Evolutionary conservation across 176 grass and related monocot genomes (phyloP).

Genomic region (Dendrocalamus sinicus): DNA sequence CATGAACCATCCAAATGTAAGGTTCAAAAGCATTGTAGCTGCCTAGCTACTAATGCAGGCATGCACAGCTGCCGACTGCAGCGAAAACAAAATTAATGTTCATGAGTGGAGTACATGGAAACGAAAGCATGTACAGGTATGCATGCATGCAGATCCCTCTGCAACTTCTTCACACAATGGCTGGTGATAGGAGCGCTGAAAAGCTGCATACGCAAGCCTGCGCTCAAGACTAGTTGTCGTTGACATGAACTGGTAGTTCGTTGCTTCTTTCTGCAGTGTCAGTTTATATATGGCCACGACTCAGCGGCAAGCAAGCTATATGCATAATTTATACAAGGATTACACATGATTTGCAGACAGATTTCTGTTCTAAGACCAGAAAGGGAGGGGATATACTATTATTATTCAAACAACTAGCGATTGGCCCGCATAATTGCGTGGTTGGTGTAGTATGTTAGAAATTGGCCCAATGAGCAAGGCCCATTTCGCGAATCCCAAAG

Average conservation of each 20-base stretch:
- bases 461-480: too few relatives aligned
- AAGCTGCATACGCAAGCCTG: conserved; percentile 45
- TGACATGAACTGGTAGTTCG: conserved; percentile 45
- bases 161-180: conserved; percentile 19
- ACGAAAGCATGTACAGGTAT: conserved; percentile 46
- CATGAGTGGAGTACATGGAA: conserved; percentile 38
- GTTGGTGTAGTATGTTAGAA: too few relatives aligned
- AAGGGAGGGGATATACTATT: neutral
- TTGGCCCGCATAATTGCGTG: too few relatives aligned
- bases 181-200: conserved; percentile 35
- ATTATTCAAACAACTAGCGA: neutral
- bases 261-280: conserved; percentile 21
- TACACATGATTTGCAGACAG: neutral
- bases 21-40: neutral
- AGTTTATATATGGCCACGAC: neutral
- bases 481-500: too few relatives aligned
- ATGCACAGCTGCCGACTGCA: neutral
- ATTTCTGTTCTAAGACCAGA: neutral
- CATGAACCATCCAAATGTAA: conserved; percentile 43
- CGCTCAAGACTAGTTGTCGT: conserved; percentile 56
- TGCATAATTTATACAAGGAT: neutral
- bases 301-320: neutral
- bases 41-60: conserved; percentile 9
- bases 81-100: neutral
- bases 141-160: conserved; percentile 48